Evolutionary conservation across 805 yeast genomes (phyloP).

Genomic region (Lipomyces chichibuensis): DNA sequence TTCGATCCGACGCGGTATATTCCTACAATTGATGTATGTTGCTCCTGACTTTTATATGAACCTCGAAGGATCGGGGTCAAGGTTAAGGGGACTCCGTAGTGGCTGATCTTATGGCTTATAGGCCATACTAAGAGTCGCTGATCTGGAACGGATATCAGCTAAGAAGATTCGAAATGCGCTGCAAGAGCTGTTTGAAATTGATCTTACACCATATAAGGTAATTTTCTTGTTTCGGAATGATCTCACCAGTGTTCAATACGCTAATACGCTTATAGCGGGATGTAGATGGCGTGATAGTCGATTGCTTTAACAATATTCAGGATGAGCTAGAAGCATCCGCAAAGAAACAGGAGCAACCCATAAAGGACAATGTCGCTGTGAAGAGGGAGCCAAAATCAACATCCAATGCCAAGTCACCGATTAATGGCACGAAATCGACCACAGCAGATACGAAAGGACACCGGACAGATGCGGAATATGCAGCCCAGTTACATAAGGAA

Average conservation of each 20-base stretch:
- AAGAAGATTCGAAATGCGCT: constrained; percentile 71
- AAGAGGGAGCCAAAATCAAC: background rate
- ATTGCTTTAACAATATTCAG: constrained; percentile 55
- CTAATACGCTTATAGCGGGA: constrained; percentile 49
- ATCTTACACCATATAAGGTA: constrained; percentile 52
- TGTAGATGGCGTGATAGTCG: constrained; percentile 62
- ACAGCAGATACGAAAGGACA: constrained; percentile 30
- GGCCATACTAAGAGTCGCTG: constrained; percentile 75
- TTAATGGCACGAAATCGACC: constrained; percentile 1
- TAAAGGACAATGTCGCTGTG: constrained; percentile 12
- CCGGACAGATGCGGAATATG: constrained; percentile 26
- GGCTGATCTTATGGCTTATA: constrained; percentile 34
- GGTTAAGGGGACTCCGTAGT: background rate
- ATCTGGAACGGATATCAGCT: constrained; percentile 69
- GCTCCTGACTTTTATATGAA: background rate
- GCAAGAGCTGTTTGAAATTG: constrained; percentile 66
- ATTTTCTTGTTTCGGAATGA: background rate
- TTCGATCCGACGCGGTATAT: constrained; percentile 21
- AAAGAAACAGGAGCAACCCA: constrained; percentile 39
- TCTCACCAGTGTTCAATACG: background rate
- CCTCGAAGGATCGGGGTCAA: background rate
- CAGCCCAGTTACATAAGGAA: constrained; percentile 28
- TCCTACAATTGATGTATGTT: constrained; percentile 22
- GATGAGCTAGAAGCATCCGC: constrained; percentile 45
- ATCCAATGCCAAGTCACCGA: background rate